A percentile compares a stretch with the other conserved stretches of the same genome.
Conservation (phyloP, 768 basidiomycete species). For the Russula vinacea region DNA sequence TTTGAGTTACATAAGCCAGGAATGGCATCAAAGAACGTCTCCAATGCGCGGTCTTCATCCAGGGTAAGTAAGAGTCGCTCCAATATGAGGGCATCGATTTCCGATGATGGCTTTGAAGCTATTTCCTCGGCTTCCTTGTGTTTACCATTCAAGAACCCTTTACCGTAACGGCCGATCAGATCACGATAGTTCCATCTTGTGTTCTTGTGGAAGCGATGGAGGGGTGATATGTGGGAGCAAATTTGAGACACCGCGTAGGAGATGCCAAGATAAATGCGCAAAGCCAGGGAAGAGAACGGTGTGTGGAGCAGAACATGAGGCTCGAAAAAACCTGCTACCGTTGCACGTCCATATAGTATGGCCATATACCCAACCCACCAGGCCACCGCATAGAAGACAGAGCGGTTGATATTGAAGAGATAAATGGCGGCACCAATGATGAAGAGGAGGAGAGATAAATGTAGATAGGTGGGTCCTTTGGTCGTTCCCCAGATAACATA, state of each 20-base stretch:
- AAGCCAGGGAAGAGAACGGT: background rate
- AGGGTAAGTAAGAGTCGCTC: too few species aligned
- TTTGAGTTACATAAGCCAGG: too few species aligned
- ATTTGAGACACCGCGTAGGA: background rate
- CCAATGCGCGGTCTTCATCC: too few species aligned
- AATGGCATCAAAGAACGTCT: too few species aligned
- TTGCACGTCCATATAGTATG: too few species aligned
- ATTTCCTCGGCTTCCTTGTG: too few species aligned
- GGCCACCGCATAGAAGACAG: background rate
- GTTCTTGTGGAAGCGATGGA: background rate
- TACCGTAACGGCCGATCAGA: background rate
- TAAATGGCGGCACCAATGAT: background rate
- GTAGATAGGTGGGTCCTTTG: background rate
- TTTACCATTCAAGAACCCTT: too few species aligned
- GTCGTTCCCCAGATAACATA: background rate
- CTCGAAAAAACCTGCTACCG: too few species aligned
- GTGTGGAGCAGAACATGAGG: background rate
- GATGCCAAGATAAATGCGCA: background rate
- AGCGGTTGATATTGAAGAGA: background rate
- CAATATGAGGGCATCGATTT: too few species aligned
- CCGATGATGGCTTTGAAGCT: too few species aligned
- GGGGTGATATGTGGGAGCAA: background rate
- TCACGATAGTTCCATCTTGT: too few species aligned
- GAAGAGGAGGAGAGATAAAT: background rate
- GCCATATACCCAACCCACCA: background rate